Base-by-base conservation (phyloP, 2,329 filamentous ascomycete species). In the Fusarium mangiferae region DNA sequence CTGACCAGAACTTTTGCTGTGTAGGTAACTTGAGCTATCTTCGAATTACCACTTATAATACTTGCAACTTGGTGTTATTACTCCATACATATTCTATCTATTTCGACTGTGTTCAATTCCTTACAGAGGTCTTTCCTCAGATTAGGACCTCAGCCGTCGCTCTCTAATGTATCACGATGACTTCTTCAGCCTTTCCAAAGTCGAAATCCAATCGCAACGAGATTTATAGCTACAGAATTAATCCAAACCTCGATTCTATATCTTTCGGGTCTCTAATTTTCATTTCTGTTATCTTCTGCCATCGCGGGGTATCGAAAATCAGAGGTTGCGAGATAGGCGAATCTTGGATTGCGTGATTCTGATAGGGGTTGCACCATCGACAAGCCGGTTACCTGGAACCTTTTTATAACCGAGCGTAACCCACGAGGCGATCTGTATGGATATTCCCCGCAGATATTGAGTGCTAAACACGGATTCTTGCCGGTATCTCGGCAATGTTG, bases 291-390 rank as follows among this genome's bases (percentile, higher is more conserved):
- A 57, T 49, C 49, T 60, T 17, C 35, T 41, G 20, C n/a, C 15
- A 11, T 28, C n/a, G 39, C 38, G 38, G n/a, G 35, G 35, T 38
- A 45, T 18, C 36, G 35, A 35, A 24, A 36, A 44, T 38, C n/a
- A 59, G 11, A 62, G 51, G 62, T n/a, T 64, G 54, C 41, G 44
- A 51, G 46, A 62, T 49, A 36, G 51, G 57, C 46, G 35, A 57
- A 26, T 30, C 28, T 28, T 62, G 28, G 62, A 77, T 77, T 75
- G 75, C 75, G 75, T 77, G 67, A 77, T 77, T 62, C 66, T 66
- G 45, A 65, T 68, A 67, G 49, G 61, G 48, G 63, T 77, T 75
- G 75, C 75, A 77, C 68, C 75, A 77, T 77, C 73, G 74, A 64
- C 41, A 59, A 49, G 41, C 44, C 52, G 41, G 54, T 45, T 55